Evolutionary conservation across 2,329 filamentous ascomycete genomes (phyloP).

Genomic region (Arthrinium puccinioides): DNA sequence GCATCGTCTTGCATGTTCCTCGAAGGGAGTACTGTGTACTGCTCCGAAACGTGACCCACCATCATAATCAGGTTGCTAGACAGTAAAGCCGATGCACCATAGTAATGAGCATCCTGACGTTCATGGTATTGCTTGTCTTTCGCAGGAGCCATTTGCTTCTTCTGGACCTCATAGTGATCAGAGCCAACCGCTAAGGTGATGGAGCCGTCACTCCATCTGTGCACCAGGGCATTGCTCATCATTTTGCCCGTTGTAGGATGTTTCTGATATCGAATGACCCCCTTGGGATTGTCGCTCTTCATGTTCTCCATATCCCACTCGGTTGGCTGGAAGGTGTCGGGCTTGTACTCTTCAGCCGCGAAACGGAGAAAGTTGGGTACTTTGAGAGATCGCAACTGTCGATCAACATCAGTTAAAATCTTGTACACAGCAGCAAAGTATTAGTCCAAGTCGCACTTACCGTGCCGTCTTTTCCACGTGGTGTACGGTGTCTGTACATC

Average conservation of each 20-base stretch:
- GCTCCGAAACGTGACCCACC: slow-evolving; percentile 69
- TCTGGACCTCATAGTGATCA: slow-evolving; percentile 68
- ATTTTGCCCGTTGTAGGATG: slow-evolving; percentile 59
- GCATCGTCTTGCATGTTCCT: slow-evolving; percentile 64
- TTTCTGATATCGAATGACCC: slow-evolving; percentile 62
- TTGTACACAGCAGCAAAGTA: background rate
- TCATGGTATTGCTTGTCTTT: slow-evolving; percentile 54
- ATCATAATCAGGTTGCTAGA: slow-evolving; percentile 62
- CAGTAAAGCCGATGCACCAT: slow-evolving; percentile 65
- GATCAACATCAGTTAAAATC: no score
- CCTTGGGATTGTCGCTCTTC: slow-evolving; percentile 48
- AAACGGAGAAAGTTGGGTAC: slow-evolving; percentile 68
- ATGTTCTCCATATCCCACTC: slow-evolving; percentile 47
- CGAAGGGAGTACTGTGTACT: slow-evolving; percentile 62
- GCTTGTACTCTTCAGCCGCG: slow-evolving; percentile 59
- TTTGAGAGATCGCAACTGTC: slow-evolving; percentile 60
- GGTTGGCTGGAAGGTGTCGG: slow-evolving; percentile 57
- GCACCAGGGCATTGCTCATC: slow-evolving; percentile 67
- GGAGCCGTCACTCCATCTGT: slow-evolving; percentile 75
- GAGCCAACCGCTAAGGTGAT: slow-evolving; percentile 68
- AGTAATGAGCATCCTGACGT: slow-evolving; percentile 66
- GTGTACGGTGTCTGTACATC: slow-evolving; percentile 61
- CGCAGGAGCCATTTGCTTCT: slow-evolving; percentile 60
- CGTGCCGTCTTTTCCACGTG: slow-evolving; percentile 63
- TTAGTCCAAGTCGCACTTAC: slow-evolving; percentile 46